Conservation (phyloP, 139 green algal species). For the Tetratostichococcus sp. region DNA sequence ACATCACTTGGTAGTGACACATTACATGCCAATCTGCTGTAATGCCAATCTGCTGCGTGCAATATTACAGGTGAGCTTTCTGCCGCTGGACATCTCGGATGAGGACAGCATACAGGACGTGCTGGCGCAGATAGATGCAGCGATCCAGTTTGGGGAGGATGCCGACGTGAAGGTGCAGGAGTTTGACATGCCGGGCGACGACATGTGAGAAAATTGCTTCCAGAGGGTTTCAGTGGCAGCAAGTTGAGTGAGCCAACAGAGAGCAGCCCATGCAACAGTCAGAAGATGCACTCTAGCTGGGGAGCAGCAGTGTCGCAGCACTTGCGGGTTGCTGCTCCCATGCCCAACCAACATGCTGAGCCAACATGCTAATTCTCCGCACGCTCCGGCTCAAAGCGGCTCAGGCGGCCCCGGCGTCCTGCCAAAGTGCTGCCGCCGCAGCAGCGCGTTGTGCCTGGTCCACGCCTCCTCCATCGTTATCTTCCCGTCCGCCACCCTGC, state of each 20-base stretch:
- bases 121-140: slow-evolving; percentile 80
- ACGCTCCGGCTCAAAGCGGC: slow-evolving; percentile 18
- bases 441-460: slow-evolving; percentile 42
- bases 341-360: too few relatives aligned
- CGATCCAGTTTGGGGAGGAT: slow-evolving; percentile 94
- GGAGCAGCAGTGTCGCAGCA: too few relatives aligned
- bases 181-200: slow-evolving; percentile 25
- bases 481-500: slow-evolving; percentile 61
- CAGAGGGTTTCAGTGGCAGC: too few relatives aligned
- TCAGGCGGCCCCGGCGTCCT: slow-evolving; percentile 5
- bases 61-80: slow-evolving; percentile 58
- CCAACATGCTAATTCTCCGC: too few relatives aligned
- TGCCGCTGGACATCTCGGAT: slow-evolving; percentile 80
- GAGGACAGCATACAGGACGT: slow-evolving; percentile 73
- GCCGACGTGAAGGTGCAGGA: slow-evolving; percentile 81
- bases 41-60: not conserved
- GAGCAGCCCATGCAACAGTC: too few relatives aligned
- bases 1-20: too few relatives aligned
- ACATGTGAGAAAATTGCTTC: slow-evolving; percentile 1
- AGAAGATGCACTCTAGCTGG: too few relatives aligned
- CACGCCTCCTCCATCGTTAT: slow-evolving; percentile 58
- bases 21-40: too few relatives aligned
- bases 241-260: too few relatives aligned
- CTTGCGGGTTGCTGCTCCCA: too few relatives aligned
- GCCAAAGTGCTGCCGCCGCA: slow-evolving; percentile 63